A percentile compares a stretch with the other conserved stretches of the same genome.
Evolutionary conservation across 1,284 basidiomycete genomes (phyloP).

Genomic region (Papiliotrema terrestris): DNA sequence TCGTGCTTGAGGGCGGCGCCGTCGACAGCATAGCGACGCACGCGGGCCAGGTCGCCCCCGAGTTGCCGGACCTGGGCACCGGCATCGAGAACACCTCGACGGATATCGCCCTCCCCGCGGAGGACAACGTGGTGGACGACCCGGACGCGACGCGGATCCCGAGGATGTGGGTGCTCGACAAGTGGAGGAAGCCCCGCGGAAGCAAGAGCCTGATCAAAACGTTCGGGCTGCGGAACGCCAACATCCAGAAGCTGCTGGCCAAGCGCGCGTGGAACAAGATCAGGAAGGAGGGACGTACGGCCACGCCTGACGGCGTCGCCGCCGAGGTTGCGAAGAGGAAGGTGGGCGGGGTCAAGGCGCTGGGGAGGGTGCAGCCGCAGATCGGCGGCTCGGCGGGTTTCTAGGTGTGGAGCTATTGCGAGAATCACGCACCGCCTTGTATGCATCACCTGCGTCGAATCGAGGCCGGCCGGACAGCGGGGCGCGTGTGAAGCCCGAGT

Average conservation of each 20-base stretch:
- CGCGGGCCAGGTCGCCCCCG: conserved; percentile 15
- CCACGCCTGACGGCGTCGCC: conserved; percentile 2
- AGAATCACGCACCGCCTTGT: no score
- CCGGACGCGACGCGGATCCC: neutral
- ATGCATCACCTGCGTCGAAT: no score
- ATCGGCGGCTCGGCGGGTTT: no score
- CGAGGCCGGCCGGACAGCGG: no score
- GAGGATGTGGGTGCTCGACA: neutral
- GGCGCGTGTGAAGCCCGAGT: no score
- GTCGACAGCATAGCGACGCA: conserved; percentile 53
- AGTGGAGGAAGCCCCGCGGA: conserved; percentile 1
- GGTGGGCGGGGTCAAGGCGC: neutral
- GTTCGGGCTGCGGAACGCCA: conserved; percentile 1
- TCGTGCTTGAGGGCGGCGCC: conserved; percentile 37
- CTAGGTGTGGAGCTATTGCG: no score
- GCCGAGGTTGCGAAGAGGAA: neutral
- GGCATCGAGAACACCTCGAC: no score
- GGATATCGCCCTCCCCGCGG: no score
- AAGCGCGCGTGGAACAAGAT: conserved; percentile 1
- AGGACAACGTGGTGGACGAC: neutral
- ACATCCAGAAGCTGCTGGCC: neutral
- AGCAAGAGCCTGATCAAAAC: neutral
- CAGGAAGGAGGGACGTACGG: neutral
- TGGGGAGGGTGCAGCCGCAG: conserved; percentile 8
- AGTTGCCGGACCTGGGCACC: neutral